phyloP scores from a whole-genome alignment of 495 filamentous ascomycete species.

The Penicillium macrosclerotiorum region DNA sequence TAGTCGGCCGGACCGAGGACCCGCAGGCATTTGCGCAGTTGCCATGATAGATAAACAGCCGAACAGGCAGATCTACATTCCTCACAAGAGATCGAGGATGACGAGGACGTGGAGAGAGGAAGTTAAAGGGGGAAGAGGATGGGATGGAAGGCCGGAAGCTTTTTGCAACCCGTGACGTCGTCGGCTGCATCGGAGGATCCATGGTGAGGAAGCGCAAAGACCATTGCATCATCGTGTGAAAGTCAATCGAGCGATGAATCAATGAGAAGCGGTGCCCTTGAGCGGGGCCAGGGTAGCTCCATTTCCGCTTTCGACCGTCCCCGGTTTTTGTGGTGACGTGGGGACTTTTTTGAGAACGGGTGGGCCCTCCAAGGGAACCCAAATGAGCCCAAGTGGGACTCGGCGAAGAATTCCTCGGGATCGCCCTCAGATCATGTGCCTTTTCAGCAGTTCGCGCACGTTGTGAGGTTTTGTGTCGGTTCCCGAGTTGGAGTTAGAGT shows the following conservation, averaged over 20 bases:
- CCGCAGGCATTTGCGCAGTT: conserved; percentile 27
- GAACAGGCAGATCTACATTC: conserved; percentile 16
- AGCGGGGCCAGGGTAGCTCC: not conserved
- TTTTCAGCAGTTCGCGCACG: not conserved
- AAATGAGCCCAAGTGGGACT: no score
- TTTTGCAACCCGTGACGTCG: conserved; percentile 25
- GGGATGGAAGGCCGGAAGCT: conserved; percentile 35
- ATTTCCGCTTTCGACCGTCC: conserved; percentile 1
- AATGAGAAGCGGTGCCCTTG: conserved; percentile 13
- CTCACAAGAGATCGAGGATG: not conserved
- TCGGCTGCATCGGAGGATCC: conserved; percentile 18
- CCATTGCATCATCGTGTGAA: conserved; percentile 24
- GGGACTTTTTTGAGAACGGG: no score
- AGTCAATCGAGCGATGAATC: conserved; percentile 15
- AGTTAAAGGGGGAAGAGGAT: conserved; percentile 9
- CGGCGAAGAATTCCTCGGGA: not conserved
- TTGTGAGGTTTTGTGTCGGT: no score
- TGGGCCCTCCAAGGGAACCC: no score
- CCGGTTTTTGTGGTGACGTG: conserved; percentile 8
- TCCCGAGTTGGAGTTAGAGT: no score
- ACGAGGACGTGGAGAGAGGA: not conserved
- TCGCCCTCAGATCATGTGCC: not conserved
- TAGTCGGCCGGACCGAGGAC: conserved; percentile 31
- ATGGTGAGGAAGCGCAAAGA: not conserved
- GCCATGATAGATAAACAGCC: conserved; percentile 29